Percentiles rank a stretch among this genome's conserved stretches.
phyloP scores from a whole-genome alignment of 371 early-diverging fungal genomes.

The Vairimorpha apis region DNA sequence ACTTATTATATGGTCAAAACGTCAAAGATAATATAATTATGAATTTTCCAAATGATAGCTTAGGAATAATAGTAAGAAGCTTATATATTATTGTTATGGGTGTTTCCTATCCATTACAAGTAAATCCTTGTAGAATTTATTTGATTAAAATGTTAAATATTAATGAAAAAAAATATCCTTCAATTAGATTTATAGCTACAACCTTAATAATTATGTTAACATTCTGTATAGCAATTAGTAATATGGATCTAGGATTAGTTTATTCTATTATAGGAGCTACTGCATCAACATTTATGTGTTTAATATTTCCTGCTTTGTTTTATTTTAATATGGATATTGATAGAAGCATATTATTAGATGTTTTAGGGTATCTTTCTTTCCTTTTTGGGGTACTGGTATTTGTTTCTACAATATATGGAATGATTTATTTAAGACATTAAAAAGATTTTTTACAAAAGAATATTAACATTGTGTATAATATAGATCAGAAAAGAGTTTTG shows the following conservation, averaged over 20 bases:
- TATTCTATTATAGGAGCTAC: constrained; percentile 90
- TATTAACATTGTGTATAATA: neutral
- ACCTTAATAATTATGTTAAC: constrained; percentile 46
- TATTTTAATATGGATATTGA: constrained; percentile 66
- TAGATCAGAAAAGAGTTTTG: neutral
- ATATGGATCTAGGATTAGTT: constrained; percentile 65
- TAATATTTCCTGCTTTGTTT: constrained; percentile 86
- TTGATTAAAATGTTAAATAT: constrained; percentile 70
- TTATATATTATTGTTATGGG: constrained; percentile 80
- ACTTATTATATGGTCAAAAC: constrained; percentile 79
- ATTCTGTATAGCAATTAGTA: constrained; percentile 47
- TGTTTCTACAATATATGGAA: constrained; percentile 32
- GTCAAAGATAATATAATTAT: constrained; percentile 78
- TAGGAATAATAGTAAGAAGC: constrained; percentile 68
- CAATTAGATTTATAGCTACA: constrained; percentile 41
- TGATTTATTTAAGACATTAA: constrained; percentile 20
- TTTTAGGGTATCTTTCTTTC: constrained; percentile 42
- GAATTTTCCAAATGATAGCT: constrained; percentile 52
- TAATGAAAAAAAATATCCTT: constrained; percentile 10
- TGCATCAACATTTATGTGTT: constrained; percentile 88
- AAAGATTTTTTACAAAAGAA: neutral
- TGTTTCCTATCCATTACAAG: constrained; percentile 89
- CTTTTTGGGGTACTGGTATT: constrained; percentile 55
- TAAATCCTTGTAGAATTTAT: constrained; percentile 83
- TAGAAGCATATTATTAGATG: constrained; percentile 13